Evolutionary conservation across 768 basidiomycete genomes (phyloP).

Genomic region (Termitomyces heimii): DNA sequence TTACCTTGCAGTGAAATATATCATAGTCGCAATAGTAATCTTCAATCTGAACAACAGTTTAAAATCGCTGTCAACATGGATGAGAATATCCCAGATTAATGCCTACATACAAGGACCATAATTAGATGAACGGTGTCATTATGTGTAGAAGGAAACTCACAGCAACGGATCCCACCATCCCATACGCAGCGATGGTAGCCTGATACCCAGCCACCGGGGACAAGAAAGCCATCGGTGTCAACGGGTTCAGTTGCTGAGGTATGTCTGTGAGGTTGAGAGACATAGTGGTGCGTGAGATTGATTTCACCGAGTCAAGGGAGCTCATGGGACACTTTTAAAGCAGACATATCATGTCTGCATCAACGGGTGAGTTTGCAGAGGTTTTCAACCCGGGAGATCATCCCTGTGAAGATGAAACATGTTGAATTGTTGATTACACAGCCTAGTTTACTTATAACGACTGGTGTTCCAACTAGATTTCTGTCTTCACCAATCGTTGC

Average conservation of each 20-base stretch:
- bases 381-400: no score
- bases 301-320: background rate
- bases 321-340: background rate
- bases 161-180: constrained; percentile 16
- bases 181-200: constrained; percentile 20
- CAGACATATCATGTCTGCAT: background rate
- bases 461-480: no score
- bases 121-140: background rate
- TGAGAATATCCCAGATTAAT: constrained; percentile 26
- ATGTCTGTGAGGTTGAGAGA: constrained; percentile 2
- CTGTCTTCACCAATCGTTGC: no score
- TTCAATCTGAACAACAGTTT: constrained; percentile 14
- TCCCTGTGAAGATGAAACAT: no score
- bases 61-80: constrained; percentile 21
- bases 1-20: constrained; percentile 28
- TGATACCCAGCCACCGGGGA: constrained; percentile 20
- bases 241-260: constrained; percentile 18
- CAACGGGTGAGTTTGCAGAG: no score
- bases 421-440: no score
- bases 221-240: constrained; percentile 25
- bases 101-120: constrained; percentile 13
- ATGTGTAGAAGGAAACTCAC: constrained; percentile 1
- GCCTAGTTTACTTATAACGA: no score
- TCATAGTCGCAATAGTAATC: constrained; percentile 14
- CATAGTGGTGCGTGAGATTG: background rate